Evolutionary conservation across 2,329 filamentous ascomycete genomes (phyloP).

Genomic region (Cordyceps fumosorosea): DNA sequence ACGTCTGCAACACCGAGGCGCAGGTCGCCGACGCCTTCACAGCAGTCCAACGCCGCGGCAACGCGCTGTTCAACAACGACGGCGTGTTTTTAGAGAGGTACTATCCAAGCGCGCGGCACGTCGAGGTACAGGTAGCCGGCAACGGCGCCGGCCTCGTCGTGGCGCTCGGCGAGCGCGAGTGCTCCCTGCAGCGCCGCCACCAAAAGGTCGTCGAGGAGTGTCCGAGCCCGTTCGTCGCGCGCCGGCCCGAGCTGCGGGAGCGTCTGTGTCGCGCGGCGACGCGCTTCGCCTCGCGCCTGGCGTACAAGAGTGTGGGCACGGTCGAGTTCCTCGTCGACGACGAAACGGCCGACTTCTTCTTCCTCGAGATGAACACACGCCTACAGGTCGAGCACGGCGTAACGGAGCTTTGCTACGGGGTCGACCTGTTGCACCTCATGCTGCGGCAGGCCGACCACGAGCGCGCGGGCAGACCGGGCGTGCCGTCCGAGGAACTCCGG

Average conservation of each 20-base stretch:
- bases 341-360: constrained; percentile 29
- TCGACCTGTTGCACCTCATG: constrained; percentile 60
- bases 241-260: neutral
- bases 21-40: neutral
- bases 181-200: constrained; percentile 37
- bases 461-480: neutral
- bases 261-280: neutral
- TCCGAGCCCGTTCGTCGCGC: constrained; percentile 15
- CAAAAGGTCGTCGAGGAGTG: constrained; percentile 41
- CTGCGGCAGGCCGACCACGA: constrained; percentile 26
- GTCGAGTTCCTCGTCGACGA: constrained; percentile 34
- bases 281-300: neutral
- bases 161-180: constrained; percentile 36
- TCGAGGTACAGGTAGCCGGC: constrained; percentile 40
- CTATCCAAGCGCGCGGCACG: constrained; percentile 30
- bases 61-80: constrained; percentile 16
- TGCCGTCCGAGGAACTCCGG: neutral
- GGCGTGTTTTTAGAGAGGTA: constrained; percentile 33
- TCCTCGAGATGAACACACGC: constrained; percentile 39
- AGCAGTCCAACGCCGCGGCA: neutral
- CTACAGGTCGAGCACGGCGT: constrained; percentile 40
- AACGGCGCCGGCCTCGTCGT: constrained; percentile 30
- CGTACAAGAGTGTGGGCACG: constrained; percentile 31
- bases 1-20: neutral
- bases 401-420: constrained; percentile 69